Base-by-base conservation (phyloP, 371 early-diverging fungal species). In the Mortierella sp. region DNA sequence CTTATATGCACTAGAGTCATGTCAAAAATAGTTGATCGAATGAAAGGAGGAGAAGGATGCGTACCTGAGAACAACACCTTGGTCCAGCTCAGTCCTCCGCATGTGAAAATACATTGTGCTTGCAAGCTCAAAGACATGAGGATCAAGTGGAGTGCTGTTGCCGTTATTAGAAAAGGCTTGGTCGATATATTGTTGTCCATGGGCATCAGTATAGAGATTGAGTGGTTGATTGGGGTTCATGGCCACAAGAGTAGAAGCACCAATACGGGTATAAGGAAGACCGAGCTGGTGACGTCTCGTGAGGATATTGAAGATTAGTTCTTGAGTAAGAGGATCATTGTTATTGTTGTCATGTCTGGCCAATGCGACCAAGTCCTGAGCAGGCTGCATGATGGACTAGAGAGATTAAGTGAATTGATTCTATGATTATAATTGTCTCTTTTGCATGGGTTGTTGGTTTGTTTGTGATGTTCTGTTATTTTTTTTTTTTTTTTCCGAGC, bases 41-140 rank as follows among this genome's bases (percentile, higher is more conserved):
- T n/a, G n/a, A n/a, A n/a, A n/a, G n/a, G n/a, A n/a, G n/a, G n/a
- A n/a, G n/a, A n/a, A n/a, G n/a, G n/a, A n/a, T n/a, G n/a, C n/a
- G 63, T 89, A 96, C 89, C 86, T 94, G 80, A 87, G 82, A 43
- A 92, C 89, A 85, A 87, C 96, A 85, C 85, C 91, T 76, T 86
- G 95, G 88, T 86, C 96, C 89, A 86, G 92, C 63, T 86, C 94
- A 78, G 93, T 92, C 86, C 86, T 90, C 84, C 89, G 91, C 96
- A 85, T 94, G 89, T 85, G 93, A 75, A 86, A 90, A 69, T 92
- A 91, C 32, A 89, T 88, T 53, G 86, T 83, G 58, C 86, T 84
- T 35, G 90, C 89, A 43, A 89, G 75, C 67, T 89, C 89, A 66
- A 86, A 89, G 35, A 88, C 84, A 83, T 90, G 90, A 10, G 87